These are phyloP conservation scores for Leptographium galeiforme DNA, from an alignment of 2,329 filamentous ascomycete species.

Conservation along the genomic window DNA sequence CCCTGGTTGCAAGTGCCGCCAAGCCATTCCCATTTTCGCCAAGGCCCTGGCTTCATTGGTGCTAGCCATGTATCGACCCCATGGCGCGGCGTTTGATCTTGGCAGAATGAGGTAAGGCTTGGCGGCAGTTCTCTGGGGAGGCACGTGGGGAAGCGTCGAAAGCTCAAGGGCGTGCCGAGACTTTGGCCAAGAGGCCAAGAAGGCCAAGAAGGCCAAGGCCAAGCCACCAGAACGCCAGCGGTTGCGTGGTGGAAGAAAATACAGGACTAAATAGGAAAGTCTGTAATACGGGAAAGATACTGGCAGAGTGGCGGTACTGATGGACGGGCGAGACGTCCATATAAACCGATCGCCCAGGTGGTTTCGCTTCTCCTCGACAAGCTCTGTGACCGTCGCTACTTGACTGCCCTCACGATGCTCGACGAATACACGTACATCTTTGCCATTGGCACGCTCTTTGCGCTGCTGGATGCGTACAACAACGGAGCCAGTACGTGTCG, in stretches of 20 bases:
- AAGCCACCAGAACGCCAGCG: too few species aligned
- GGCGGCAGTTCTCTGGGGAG: background rate
- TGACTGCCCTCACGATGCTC: slow-evolving; percentile 39
- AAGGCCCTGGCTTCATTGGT: background rate
- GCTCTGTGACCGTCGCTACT: background rate
- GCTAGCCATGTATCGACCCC: background rate
- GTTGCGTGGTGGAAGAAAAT: too few species aligned
- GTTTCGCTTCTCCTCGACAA: too few species aligned
- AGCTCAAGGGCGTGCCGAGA: background rate
- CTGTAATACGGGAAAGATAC: too few species aligned
- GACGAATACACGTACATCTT: slow-evolving; percentile 58
- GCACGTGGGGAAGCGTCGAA: background rate
- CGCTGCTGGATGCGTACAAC: slow-evolving; percentile 65
- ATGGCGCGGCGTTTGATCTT: background rate
- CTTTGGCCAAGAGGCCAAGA: background rate
- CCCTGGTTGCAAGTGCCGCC: background rate
- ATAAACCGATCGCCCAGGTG: too few species aligned
- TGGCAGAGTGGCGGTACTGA: too few species aligned
- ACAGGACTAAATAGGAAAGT: too few species aligned
- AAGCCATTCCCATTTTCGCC: background rate
- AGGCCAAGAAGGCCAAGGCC: slow-evolving; percentile 7
- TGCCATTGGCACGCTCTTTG: slow-evolving; percentile 63
- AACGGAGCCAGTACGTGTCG: slow-evolving; percentile 54
- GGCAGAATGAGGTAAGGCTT: background rate
- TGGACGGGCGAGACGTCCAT: too few species aligned